Base-by-base conservation (phyloP, 108 stramenopile species). In the Skeletonema potamos region DNA sequence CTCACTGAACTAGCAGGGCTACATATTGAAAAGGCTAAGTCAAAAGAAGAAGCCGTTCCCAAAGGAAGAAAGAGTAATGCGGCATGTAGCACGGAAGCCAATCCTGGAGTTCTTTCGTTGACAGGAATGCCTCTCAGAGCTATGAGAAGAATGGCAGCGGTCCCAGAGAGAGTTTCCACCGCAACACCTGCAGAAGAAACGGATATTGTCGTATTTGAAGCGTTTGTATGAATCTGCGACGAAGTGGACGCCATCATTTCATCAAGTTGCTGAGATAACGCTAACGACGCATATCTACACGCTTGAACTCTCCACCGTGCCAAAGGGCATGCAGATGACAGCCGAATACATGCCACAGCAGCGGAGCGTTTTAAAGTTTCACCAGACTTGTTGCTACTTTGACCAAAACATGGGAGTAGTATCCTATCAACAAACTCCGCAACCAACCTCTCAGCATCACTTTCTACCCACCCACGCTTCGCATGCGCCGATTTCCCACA, bases 61-160 rank as follows among this genome's bases (percentile, higher is more conserved):
- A 68, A 22, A 4, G 79, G 79, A 17, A 80, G 29, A 58, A 69
- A 67, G 7, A 70, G 22, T 56, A 73, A 44, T 13, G 89, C 58
- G 3, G 67, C 69, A 7, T 80, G 64, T 10, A 89, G 68, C 13
- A 82, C 62, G 22, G 85, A 63, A 6, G 68, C 34, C 43, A 89
- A 65, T 13, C 82, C 73, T 4, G 73, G 36, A 4, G 79, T 51
- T 29, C 91, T 78, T 44, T 86, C 86, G 17, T 78, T 77, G 4
- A 88, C 75, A 5, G 88, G 87, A 4, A 89, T 44, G 12, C 85
- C 89, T 32, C 91, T 59, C 33, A 82, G 43, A 26, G 82, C 77
- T 79, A 92, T 68, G 36, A 88, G 11, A 2, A 89, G 64, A 43
- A 79, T 70, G 24, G 89, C 79, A 27, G 85, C 62, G 28, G 51